Evolutionary conservation across 352 stramenopile species (phyloP).

Genomic region (Phytophthora fragariaefolia): DNA sequence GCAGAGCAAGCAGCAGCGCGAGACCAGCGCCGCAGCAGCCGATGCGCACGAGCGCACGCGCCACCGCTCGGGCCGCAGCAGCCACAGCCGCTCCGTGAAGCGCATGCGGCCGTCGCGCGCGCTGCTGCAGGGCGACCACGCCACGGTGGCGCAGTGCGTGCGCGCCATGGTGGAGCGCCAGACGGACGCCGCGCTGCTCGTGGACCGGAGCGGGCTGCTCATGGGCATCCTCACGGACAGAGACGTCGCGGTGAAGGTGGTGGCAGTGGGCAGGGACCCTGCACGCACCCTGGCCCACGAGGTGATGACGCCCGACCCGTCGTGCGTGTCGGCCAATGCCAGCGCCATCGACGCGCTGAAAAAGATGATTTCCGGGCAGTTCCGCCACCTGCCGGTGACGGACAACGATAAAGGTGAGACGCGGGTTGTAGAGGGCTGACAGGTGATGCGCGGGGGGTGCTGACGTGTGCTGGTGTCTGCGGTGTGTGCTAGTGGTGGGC

Average conservation of each 20-base stretch:
- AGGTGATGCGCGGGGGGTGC: neutral
- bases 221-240: slow-evolving; percentile 97
- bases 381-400: slow-evolving; percentile 96
- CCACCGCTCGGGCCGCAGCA: slow-evolving; percentile 29
- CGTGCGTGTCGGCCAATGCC: slow-evolving; percentile 93
- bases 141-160: slow-evolving; percentile 78
- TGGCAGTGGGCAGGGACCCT: slow-evolving; percentile 88
- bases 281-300: slow-evolving; percentile 78
- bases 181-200: slow-evolving; percentile 93
- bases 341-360: slow-evolving; percentile 96
- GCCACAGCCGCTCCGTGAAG: slow-evolving; percentile 51
- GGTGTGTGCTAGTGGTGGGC: slow-evolving; percentile 83
- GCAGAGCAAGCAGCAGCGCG: slow-evolving; percentile 20
- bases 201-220: slow-evolving; percentile 87
- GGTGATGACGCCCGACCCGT: slow-evolving; percentile 96
- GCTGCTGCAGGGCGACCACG: slow-evolving; percentile 76
- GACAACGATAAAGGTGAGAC: slow-evolving; percentile 82
- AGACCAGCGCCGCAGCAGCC: slow-evolving; percentile 10
- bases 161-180: slow-evolving; percentile 90
- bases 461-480: neutral
- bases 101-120: slow-evolving; percentile 69
- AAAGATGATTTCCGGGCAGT: slow-evolving; percentile 96
- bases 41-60: slow-evolving; percentile 15
- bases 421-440: neutral
- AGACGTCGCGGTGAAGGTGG: slow-evolving; percentile 94